Evolutionary conservation across 192 early-diverging fungal genomes (phyloP).

Genomic region (Coemansia sp.): DNA sequence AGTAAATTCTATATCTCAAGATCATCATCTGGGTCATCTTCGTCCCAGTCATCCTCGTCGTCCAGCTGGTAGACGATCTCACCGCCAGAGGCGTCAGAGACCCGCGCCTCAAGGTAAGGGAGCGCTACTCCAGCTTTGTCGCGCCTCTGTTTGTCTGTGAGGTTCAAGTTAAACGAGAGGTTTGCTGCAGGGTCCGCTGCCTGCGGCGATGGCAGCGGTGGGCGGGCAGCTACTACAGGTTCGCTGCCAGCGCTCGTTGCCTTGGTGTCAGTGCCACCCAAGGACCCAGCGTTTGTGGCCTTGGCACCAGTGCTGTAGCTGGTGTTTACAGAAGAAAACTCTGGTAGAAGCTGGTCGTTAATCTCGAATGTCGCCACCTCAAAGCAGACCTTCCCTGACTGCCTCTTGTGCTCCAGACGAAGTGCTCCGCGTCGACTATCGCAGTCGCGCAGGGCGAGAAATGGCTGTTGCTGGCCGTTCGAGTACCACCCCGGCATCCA

Average conservation of each 20-base stretch:
- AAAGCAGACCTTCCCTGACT: conserved; percentile 41
- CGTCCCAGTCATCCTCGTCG: conserved; percentile 85
- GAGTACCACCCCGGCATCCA: conserved; percentile 56
- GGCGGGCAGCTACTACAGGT: not conserved
- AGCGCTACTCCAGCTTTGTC: conserved; percentile 73
- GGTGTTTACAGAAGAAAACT: conserved; percentile 10
- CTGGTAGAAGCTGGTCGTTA: conserved; percentile 13
- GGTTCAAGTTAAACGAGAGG: conserved; percentile 77
- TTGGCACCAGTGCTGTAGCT: not conserved
- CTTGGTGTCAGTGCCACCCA: not conserved
- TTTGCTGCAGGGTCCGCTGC: conserved; percentile 67
- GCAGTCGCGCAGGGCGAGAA: conserved; percentile 26
- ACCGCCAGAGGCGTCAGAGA: not conserved
- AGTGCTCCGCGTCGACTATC: conserved; percentile 26
- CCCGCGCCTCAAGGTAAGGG: conserved; percentile 68
- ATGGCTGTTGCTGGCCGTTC: conserved; percentile 20
- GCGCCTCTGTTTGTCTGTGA: conserved; percentile 80
- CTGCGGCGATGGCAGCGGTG: not conserved
- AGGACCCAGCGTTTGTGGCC: not conserved
- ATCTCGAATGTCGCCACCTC: conserved; percentile 42
- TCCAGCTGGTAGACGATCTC: conserved; percentile 83
- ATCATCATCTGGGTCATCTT: conserved; percentile 90
- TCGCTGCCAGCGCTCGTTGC: not conserved
- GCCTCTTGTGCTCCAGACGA: conserved; percentile 41
- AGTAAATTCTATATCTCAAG: conserved; percentile 64